Conservation (phyloP, 2,329 filamentous ascomycete genomes). For the Hypomyces rosellus region DNA sequence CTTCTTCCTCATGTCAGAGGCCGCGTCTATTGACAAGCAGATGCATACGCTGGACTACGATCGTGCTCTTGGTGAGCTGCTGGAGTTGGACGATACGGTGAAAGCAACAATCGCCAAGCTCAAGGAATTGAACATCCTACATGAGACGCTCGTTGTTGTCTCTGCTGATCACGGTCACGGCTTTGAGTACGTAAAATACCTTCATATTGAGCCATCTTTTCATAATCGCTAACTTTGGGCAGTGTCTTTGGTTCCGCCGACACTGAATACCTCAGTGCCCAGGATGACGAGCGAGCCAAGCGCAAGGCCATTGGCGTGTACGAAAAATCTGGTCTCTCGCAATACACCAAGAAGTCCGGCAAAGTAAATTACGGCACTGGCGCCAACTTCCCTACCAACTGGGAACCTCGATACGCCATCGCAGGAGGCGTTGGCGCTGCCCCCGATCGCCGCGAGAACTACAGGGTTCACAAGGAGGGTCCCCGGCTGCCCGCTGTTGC, state of each 20-base stretch:
- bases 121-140: constrained; percentile 55
- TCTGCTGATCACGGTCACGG: constrained; percentile 88
- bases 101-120: constrained; percentile 68
- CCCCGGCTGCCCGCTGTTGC: constrained; percentile 56
- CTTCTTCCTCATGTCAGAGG: constrained; percentile 85
- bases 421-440: constrained; percentile 64
- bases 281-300: constrained; percentile 63
- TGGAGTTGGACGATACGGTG: constrained; percentile 80
- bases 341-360: constrained; percentile 58
- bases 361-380: constrained; percentile 66
- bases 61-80: constrained; percentile 74
- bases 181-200: constrained; percentile 51
- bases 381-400: constrained; percentile 72
- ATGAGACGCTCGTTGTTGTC: constrained; percentile 73
- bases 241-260: constrained; percentile 73
- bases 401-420: constrained; percentile 78
- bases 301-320: constrained; percentile 70
- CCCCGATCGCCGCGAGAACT: constrained; percentile 73
- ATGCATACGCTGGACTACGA: constrained; percentile 85
- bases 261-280: constrained; percentile 65
- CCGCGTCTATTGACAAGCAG: constrained; percentile 81
- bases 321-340: constrained; percentile 63
- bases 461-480: constrained; percentile 60
- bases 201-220: neutral
- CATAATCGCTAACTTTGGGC: constrained; percentile 6